Evolutionary conservation across 1,284 basidiomycete genomes (phyloP).

Genomic region (Amylostereum areolatum): DNA sequence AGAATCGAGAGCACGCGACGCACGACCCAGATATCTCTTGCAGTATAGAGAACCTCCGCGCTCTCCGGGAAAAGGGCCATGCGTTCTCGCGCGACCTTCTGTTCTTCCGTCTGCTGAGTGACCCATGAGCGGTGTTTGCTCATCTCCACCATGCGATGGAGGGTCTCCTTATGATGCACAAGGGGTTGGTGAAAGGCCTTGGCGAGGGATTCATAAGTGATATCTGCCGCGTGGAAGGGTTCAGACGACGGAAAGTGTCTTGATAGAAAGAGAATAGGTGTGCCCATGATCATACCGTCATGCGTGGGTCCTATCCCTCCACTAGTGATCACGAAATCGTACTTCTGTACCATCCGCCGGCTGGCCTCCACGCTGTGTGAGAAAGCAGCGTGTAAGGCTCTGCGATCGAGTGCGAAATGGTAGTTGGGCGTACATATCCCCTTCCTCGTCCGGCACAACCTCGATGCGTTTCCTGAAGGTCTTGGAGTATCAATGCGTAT

Average conservation of each 20-base stretch:
- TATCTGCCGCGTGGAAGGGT: constrained; percentile 45
- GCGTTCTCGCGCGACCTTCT: constrained; percentile 64
- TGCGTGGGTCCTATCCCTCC: constrained; percentile 88
- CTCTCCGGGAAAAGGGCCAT: constrained; percentile 81
- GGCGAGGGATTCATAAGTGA: constrained; percentile 84
- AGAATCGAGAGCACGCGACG: constrained; percentile 18
- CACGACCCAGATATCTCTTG: constrained; percentile 80
- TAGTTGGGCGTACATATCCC: constrained; percentile 68
- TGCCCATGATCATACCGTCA: constrained; percentile 48
- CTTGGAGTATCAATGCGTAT: neutral
- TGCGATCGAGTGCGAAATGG: neutral
- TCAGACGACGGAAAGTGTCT: neutral
- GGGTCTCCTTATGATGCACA: constrained; percentile 75
- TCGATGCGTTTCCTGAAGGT: constrained; percentile 74
- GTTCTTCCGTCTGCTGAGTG: constrained; percentile 59
- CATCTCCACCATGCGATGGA: constrained; percentile 70
- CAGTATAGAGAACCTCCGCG: constrained; percentile 74
- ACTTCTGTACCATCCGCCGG: constrained; percentile 71
- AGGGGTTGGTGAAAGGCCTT: constrained; percentile 79
- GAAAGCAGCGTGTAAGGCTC: neutral
- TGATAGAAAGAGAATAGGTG: neutral
- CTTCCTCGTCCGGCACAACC: constrained; percentile 87
- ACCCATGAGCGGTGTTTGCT: constrained; percentile 53
- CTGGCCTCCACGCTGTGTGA: constrained; percentile 73
- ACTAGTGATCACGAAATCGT: constrained; percentile 85